Evolutionary conservation across 371 early-diverging fungal genomes (phyloP).

Genomic region (Mucor indicus): DNA sequence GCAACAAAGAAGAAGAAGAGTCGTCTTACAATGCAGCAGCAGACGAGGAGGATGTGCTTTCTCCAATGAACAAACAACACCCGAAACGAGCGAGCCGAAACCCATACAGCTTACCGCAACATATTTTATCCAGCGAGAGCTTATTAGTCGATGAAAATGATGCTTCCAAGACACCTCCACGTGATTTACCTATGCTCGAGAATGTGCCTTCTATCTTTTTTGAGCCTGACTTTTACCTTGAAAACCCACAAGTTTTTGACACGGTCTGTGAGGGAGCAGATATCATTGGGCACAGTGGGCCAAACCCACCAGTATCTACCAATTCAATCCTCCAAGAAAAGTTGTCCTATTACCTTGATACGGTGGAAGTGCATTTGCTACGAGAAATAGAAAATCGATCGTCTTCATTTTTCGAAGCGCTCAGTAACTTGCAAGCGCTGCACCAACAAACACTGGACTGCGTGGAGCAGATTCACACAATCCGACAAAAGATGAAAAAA

Average conservation of each 20-base stretch:
- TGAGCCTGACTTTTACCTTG: constrained; percentile 77
- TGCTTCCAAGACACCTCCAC: constrained; percentile 24
- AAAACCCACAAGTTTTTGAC: constrained; percentile 85
- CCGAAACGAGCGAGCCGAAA: constrained; percentile 47
- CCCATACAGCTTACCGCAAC: constrained; percentile 59
- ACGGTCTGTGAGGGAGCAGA: constrained; percentile 70
- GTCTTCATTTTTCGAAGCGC: constrained; percentile 88
- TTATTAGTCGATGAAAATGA: constrained; percentile 37
- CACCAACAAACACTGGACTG: constrained; percentile 87
- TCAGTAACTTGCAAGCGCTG: constrained; percentile 86
- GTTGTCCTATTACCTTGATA: constrained; percentile 86
- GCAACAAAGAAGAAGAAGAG: constrained; percentile 12
- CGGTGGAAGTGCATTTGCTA: constrained; percentile 88
- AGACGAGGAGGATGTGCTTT: background rate
- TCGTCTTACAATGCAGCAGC: background rate
- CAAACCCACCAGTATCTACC: constrained; percentile 55
- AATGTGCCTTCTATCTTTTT: constrained; percentile 88
- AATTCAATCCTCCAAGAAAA: constrained; percentile 82
- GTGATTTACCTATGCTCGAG: constrained; percentile 64
- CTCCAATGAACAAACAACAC: background rate
- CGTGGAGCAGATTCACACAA: constrained; percentile 74
- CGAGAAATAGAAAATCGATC: constrained; percentile 89
- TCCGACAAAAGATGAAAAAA: constrained; percentile 67
- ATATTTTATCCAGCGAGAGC: constrained; percentile 43
- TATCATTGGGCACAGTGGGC: constrained; percentile 36